Base-by-base conservation (phyloP, 176 grass and related monocot genomes). In the Rhynchospora pubera region DNA sequence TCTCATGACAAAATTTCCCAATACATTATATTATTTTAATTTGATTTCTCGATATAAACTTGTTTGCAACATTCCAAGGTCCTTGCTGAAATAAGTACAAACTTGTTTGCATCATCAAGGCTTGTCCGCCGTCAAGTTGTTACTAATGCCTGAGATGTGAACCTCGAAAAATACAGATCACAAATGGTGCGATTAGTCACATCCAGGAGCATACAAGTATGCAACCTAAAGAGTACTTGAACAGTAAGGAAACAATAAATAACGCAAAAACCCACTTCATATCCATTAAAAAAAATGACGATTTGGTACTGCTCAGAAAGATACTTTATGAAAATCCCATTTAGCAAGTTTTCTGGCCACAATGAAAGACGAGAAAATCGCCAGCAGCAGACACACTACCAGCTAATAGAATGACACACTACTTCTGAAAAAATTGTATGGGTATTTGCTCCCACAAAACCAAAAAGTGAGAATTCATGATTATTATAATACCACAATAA, bases 241-340 rank as follows among this genome's bases (percentile, higher is more conserved):
- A 56, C 26, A 60, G 18, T 30, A 18, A 22, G 19, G 0, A 48
- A 26, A 22, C 9, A 2, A 48, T 14, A 51, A 23, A 74, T 74
- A 28, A 15, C 22, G 7, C 14, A 65, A 43, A 30, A 55, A 7
- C 72, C 16, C 15, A 46, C 44, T 70, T 46, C 3, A 5, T 18
- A 34, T 77, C 13, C 22, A 56, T 56, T 10, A 53, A 53, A 10
- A 9, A 32, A 56, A 34, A 55, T 39, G 34, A 4, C 3, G 32
- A 56, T 8, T 7, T 52, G 28, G 6, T 11, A 32, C 11, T 2
- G 13, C 4, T 18, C 23, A 77, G 55, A 76, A 51, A 19, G 7
- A 32, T 77, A 56, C 48, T 77, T 77, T 56, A 56, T 77, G 72
- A 77, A 51, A 77, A 53, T 77, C 72, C 72, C 1, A 77, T 30